Evolutionary conservation across 495 filamentous ascomycete species (phyloP), one percentile per base, ranked within the genome.

Genomic region (Penicillium pancosmium): DNA sequence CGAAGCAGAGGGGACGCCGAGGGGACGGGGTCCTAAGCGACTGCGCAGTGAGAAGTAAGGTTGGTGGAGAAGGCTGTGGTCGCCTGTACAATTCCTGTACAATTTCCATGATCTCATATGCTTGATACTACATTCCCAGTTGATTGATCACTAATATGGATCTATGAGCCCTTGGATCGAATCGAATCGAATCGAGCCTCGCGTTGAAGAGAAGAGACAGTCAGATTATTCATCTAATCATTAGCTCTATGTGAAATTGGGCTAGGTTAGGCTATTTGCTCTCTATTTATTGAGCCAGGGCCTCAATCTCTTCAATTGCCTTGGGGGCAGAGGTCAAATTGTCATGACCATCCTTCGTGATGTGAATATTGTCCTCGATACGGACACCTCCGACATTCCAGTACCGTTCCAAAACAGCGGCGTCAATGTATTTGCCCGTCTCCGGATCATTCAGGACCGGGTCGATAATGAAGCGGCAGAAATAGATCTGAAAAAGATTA

Each of bases 381-480:
- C 87, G 79, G 36, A 97, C 90, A 55, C 93, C 93, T 40, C 93
- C 93, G 7, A 96, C 92, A 54, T 84, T 84, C 93, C 92, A 97
- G 71, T 93, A 97, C 61, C 78, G 83, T 48, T 93, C 85, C 61
- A 97, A 64, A 31, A 93, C 88, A 18, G 79, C 78, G 34, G 81
- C 73, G 66, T 96, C 82, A 60, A 97, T 93, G 63, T 85, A 92
- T 61, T 87, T 82, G 10, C 82, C 73, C 63, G 90, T 84, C 59
- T 86, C 86, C 7, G 82, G 78, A 56, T 92, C 84, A 59, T 86
- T 80, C 49, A 95, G 68, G 68, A 86, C 93, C 6, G 91, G 92
- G 49, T 89, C 86, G 60, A 98, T 90, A 59, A 97, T 97, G 68
- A 93, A 98, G 44, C 84, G 82, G 71, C 93, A 96, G 69, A 98